These are phyloP conservation scores for Volvox africanus DNA, from an alignment of 139 green algal genomes.

Conservation along the genomic window DNA sequence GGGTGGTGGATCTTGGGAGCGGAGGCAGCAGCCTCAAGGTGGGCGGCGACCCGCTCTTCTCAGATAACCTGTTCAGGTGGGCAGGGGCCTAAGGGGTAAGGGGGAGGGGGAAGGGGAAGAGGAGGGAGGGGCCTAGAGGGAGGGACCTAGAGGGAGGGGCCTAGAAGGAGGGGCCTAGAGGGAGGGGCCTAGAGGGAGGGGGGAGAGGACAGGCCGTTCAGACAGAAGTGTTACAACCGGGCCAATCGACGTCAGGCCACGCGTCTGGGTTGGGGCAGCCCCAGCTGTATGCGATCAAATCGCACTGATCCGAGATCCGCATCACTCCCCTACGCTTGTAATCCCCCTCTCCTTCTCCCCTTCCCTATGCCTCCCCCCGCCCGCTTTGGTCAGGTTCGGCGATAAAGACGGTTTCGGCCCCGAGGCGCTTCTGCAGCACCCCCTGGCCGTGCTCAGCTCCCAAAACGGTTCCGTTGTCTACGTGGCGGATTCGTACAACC, in stretches of 20 bases:
- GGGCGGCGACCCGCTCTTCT: constrained; percentile 83
- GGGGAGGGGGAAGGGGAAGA: not conserved
- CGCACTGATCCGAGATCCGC: no score
- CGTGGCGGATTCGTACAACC: constrained; percentile 88
- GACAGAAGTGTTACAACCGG: no score
- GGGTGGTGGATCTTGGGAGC: constrained; percentile 68
- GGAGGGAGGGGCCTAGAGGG: no score
- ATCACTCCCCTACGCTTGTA: not conserved
- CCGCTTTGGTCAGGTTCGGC: constrained; percentile 65
- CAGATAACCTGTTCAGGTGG: constrained; percentile 83
- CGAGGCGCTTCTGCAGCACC: constrained; percentile 77
- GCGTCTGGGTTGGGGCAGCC: no score
- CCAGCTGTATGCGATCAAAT: no score
- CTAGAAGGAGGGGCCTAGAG: no score
- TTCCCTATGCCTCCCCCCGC: not conserved
- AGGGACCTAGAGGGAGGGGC: no score
- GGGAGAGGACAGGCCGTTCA: not conserved
- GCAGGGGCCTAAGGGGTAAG: not conserved
- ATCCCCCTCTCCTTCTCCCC: not conserved
- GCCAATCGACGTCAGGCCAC: no score
- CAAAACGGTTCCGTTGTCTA: constrained; percentile 63
- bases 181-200: not conserved
- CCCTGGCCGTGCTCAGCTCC: constrained; percentile 61
- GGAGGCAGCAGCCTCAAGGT: constrained; percentile 61
- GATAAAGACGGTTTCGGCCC: constrained; percentile 76